These are phyloP conservation scores for Solanum hybrid DNA, from an alignment of 305 asterid species.

Conservation along the genomic window DNA sequence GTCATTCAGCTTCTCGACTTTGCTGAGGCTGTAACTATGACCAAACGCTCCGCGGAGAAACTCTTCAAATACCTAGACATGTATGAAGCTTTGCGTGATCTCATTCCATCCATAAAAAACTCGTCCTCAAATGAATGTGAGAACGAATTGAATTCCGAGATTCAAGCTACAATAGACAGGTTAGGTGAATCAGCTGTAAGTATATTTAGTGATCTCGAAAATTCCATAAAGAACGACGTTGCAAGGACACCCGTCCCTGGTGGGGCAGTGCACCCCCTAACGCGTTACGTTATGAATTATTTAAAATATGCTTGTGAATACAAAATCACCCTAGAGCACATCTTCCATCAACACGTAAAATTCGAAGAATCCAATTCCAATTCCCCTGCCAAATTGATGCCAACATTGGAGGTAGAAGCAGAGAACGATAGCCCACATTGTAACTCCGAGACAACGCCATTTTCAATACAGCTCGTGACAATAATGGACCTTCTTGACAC, in stretches of 20 bases:
- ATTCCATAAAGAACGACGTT: slow-evolving; percentile 49
- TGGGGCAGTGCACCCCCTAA: slow-evolving; percentile 88
- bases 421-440: slow-evolving; percentile 38
- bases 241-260: slow-evolving; percentile 61
- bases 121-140: slow-evolving; percentile 16
- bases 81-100: slow-evolving; percentile 48
- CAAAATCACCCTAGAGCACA: slow-evolving; percentile 40
- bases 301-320: slow-evolving; percentile 61
- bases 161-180: slow-evolving; percentile 33
- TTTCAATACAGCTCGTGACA: slow-evolving; percentile 39
- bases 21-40: slow-evolving; percentile 59
- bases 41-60: slow-evolving; percentile 67
- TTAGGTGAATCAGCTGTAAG: slow-evolving; percentile 54
- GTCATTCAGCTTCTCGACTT: slow-evolving; percentile 73
- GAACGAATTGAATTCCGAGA: slow-evolving; percentile 39
- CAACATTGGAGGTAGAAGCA: slow-evolving; percentile 7
- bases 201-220: slow-evolving; percentile 58
- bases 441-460: slow-evolving; percentile 31
- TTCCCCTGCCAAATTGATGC: not conserved
- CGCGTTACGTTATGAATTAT: slow-evolving; percentile 80
- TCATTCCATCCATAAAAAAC: slow-evolving; percentile 34
- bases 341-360: slow-evolving; percentile 32
- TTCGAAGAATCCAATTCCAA: not conserved
- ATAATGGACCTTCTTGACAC: slow-evolving; percentile 58
- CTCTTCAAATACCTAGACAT: slow-evolving; percentile 65